Percentiles rank a stretch among this genome's conserved stretches.
These are phyloP conservation scores for Magnusiomyces paraingens DNA, from an alignment of 1,139 yeast species.

Conservation along the genomic window DNA sequence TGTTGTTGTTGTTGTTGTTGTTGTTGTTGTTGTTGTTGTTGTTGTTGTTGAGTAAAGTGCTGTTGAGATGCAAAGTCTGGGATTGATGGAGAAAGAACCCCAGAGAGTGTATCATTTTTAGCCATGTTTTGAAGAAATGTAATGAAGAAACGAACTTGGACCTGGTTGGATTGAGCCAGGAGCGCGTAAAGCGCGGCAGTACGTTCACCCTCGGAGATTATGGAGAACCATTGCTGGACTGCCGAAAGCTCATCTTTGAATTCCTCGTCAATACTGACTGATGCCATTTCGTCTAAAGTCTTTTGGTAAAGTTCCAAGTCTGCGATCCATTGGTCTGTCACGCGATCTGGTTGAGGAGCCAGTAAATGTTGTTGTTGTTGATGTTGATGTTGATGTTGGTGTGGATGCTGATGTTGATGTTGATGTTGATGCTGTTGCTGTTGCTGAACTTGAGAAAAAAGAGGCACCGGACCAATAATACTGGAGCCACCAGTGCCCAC, in stretches of 20 bases:
- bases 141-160: conserved; percentile 35
- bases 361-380: conserved; percentile 7
- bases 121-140: conserved; percentile 35
- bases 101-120: conserved; percentile 26
- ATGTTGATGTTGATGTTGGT: no score
- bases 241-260: conserved; percentile 30
- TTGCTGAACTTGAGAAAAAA: no score
- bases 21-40: conserved; percentile 11
- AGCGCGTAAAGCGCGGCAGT: conserved; percentile 37
- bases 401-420: no score
- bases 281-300: conserved; percentile 34
- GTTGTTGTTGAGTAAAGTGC: conserved; percentile 9
- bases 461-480: no score
- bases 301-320: conserved; percentile 32
- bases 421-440: conserved; percentile 6
- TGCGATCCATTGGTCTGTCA: conserved; percentile 32
- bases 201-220: conserved; percentile 33
- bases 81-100: conserved; percentile 29
- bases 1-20: conserved; percentile 13
- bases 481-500: no score
- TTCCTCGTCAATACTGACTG: conserved; percentile 20
- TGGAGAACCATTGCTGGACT: conserved; percentile 37
- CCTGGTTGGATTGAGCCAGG: conserved; percentile 34
- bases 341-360: conserved; percentile 16
- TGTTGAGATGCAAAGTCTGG: conserved; percentile 14